Conservation (phyloP, 202 grass and related monocot genomes). For the Hordeum pubiflorum region DNA sequence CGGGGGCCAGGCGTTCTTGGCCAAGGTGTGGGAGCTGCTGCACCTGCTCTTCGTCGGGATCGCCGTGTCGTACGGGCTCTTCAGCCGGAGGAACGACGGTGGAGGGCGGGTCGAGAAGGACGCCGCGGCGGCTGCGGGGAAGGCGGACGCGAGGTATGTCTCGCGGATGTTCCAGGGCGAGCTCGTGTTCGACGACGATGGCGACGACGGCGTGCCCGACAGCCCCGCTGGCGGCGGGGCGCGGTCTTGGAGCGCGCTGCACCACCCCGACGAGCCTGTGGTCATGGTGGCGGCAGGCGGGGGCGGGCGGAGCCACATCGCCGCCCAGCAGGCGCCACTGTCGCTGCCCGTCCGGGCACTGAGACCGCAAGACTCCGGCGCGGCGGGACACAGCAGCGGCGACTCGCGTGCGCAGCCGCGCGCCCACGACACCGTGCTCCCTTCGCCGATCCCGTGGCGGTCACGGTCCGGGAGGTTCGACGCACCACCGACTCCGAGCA, state of each 20-base stretch:
- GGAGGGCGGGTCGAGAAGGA: slow-evolving; percentile 22
- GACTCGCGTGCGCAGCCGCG: background rate
- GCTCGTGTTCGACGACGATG: slow-evolving; percentile 49
- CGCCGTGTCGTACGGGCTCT: slow-evolving; percentile 84
- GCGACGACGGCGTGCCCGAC: slow-evolving; percentile 6
- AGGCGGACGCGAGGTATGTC: slow-evolving; percentile 41
- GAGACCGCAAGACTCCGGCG: slow-evolving; percentile 28
- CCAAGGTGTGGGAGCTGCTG: slow-evolving; percentile 74
- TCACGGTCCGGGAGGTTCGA: slow-evolving; percentile 39
- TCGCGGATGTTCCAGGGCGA: slow-evolving; percentile 52
- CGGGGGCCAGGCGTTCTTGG: slow-evolving; percentile 42
- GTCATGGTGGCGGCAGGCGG: slow-evolving; percentile 29
- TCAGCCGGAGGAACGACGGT: slow-evolving; percentile 68
- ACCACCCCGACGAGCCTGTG: slow-evolving; percentile 32
- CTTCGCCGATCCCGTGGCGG: slow-evolving; percentile 85
- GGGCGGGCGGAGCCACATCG: background rate
- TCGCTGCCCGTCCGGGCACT: slow-evolving; percentile 54
- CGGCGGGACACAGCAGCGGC: background rate
- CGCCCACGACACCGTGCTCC: slow-evolving; percentile 37
- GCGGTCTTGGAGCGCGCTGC: slow-evolving; percentile 49
- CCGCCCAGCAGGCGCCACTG: slow-evolving; percentile 35
- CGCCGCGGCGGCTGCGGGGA: background rate
- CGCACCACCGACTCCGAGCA: slow-evolving; percentile 22
- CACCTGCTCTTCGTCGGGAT: slow-evolving; percentile 84
- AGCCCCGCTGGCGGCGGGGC: slow-evolving; percentile 3